Percentiles rank a stretch among this genome's conserved stretches.
Evolutionary conservation across 2,329 filamentous ascomycete species (phyloP).

Genomic region (Cadophora luteo-olivacea): DNA sequence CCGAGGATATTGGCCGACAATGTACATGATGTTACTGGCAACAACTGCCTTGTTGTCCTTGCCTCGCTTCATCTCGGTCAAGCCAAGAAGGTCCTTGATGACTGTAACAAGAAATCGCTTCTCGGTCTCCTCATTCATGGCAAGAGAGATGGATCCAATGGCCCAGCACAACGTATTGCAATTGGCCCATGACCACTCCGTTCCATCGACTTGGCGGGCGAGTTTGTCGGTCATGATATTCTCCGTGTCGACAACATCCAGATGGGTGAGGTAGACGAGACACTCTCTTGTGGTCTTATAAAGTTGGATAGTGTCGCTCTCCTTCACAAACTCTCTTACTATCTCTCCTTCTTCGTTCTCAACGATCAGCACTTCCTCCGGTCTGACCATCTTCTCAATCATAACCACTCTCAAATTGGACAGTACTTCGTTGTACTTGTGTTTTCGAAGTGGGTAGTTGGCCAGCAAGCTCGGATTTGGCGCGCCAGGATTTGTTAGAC

Average conservation of each 20-base stretch:
- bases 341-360: slow-evolving; percentile 99
- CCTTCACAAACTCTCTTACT: slow-evolving; percentile 98
- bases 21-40: slow-evolving; percentile 99
- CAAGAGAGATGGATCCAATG: slow-evolving; percentile 96
- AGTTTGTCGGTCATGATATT: slow-evolving; percentile 99
- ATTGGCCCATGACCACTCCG: slow-evolving; percentile 99
- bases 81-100: slow-evolving; percentile 94
- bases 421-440: slow-evolving; percentile 95
- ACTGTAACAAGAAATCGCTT: slow-evolving; percentile 98
- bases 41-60: slow-evolving; percentile 99
- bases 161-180: slow-evolving; percentile 99
- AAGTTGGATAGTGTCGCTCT: slow-evolving; percentile 97
- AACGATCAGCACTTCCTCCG: slow-evolving; percentile 98
- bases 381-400: slow-evolving; percentile 99
- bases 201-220: slow-evolving; percentile 90
- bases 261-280: slow-evolving; percentile 93
- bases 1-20: slow-evolving; percentile 96
- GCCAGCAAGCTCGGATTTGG: slow-evolving; percentile 84
- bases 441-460: slow-evolving; percentile 93
- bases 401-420: slow-evolving; percentile 95
- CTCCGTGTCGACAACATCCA: slow-evolving; percentile 97
- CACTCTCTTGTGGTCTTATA: slow-evolving; percentile 99
- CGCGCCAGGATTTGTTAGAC: slow-evolving; percentile 79
- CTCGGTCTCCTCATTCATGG: slow-evolving; percentile 99
- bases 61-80: slow-evolving; percentile 98